These are phyloP conservation scores for Plasmodium yoelii DNA, from an alignment of 169 alveolate species.

Conservation along the genomic window DNA sequence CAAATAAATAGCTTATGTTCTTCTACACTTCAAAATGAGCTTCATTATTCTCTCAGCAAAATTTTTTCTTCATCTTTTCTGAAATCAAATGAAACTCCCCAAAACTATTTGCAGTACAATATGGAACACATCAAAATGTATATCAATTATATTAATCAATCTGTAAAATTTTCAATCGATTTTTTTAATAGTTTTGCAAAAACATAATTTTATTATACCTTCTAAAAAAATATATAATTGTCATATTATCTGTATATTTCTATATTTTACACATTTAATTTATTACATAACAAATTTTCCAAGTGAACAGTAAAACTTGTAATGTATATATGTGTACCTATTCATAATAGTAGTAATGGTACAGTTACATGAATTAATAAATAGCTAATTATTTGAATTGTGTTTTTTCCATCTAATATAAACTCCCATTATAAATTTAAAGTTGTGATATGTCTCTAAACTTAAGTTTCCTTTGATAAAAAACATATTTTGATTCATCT, in stretches of 20 bases:
- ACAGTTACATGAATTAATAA: too few species aligned
- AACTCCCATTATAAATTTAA: not conserved
- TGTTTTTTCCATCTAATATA: too few species aligned
- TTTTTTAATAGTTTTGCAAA: slow-evolving; percentile 30
- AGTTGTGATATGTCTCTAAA: slow-evolving; percentile 77
- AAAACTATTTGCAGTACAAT: slow-evolving; percentile 33
- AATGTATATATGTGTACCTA: too few species aligned
- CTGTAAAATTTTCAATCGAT: slow-evolving; percentile 45
- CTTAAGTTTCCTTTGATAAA: slow-evolving; percentile 76
- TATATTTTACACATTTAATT: too few species aligned
- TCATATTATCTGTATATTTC: too few species aligned
- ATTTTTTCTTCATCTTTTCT: slow-evolving; percentile 51
- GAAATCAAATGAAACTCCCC: not conserved
- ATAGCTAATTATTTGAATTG: too few species aligned
- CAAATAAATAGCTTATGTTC: slow-evolving; percentile 58
- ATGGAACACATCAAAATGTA: slow-evolving; percentile 48
- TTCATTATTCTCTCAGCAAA: slow-evolving; percentile 62
- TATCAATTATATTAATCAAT: slow-evolving; percentile 27
- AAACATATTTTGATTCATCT: slow-evolving; percentile 84
- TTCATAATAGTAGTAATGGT: too few species aligned
- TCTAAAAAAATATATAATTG: not conserved
- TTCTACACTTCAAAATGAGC: slow-evolving; percentile 60
- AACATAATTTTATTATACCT: slow-evolving; percentile 1
- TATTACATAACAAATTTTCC: too few species aligned
- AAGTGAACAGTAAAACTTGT: too few species aligned